Conservation (phyloP, 1,139 yeast genomes). For the Kluyveromyces sp. region DNA sequence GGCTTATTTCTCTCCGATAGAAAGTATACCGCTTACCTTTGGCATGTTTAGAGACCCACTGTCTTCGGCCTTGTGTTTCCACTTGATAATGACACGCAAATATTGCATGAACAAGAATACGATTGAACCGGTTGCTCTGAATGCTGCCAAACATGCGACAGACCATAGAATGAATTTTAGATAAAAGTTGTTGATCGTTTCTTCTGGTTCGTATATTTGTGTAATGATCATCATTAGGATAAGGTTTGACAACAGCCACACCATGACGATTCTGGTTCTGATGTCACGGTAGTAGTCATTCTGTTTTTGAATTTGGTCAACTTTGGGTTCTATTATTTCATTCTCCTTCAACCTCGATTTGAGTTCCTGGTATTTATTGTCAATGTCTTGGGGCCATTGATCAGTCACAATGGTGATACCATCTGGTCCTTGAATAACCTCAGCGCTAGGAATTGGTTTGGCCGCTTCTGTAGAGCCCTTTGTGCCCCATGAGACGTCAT, state of each 20-base stretch:
- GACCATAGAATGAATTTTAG: conserved; percentile 83
- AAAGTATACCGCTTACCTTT: conserved; percentile 12
- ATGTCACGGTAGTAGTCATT: conserved; percentile 94
- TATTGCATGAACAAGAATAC: conserved; percentile 51
- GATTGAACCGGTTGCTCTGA: conserved; percentile 73
- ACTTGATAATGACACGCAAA: conserved; percentile 34
- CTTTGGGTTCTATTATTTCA: conserved; percentile 35
- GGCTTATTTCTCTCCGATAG: conserved; percentile 11
- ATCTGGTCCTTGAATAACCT: conserved; percentile 44
- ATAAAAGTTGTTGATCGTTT: conserved; percentile 63
- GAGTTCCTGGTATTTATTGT: conserved; percentile 52
- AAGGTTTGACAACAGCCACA: conserved; percentile 81
- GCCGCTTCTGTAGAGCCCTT: conserved; percentile 80
- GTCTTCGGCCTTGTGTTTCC: conserved; percentile 34
- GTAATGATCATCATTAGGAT: conserved; percentile 79
- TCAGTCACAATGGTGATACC: conserved; percentile 57
- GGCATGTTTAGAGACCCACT: conserved; percentile 21
- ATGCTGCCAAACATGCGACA: conserved; percentile 72
- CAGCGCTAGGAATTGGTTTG: conserved; percentile 60
- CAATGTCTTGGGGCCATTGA: conserved; percentile 83
- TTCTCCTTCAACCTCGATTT: conserved; percentile 71
- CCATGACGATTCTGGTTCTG: conserved; percentile 85
- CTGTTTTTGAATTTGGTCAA: conserved; percentile 40
- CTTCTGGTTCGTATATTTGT: conserved; percentile 65
- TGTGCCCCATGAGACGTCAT: conserved; percentile 97